Percentiles rank a stretch among this genome's conserved stretches.
phyloP scores from a whole-genome alignment of 2,329 filamentous ascomycete genomes.

The Lachnellula subtilissima region DNA sequence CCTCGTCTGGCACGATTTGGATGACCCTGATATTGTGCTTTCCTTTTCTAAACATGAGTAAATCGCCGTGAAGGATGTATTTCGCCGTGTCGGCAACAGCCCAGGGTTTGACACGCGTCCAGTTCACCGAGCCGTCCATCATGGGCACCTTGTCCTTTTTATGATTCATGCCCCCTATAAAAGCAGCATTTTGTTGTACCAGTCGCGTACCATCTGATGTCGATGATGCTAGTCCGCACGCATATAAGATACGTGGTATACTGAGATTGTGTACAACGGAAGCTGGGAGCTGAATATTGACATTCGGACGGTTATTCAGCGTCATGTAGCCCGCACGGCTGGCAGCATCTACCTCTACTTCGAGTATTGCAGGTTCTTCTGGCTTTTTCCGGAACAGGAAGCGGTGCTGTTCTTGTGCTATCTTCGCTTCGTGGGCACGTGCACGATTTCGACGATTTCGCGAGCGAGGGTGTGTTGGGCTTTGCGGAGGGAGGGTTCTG shows the following conservation, averaged over 20 bases:
- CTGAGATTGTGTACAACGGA: constrained; percentile 50
- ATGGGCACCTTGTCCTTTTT: constrained; percentile 38
- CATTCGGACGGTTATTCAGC: constrained; percentile 44
- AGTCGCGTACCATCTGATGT: constrained; percentile 55
- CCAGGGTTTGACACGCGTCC: constrained; percentile 57
- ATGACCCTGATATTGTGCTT: constrained; percentile 60
- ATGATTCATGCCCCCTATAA: constrained; percentile 52
- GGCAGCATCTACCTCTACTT: constrained; percentile 2
- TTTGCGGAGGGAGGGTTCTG: constrained; percentile 64
- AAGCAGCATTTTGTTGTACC: constrained; percentile 50
- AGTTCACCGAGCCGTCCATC: constrained; percentile 49
- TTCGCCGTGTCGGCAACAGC: constrained; percentile 51
- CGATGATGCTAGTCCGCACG: constrained; percentile 54
- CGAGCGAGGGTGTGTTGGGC: constrained; percentile 80
- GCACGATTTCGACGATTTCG: constrained; percentile 76
- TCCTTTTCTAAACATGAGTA: constrained; percentile 58
- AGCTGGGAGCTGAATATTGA: constrained; percentile 55
- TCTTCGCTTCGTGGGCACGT: constrained; percentile 59
- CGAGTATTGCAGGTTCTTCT: neutral
- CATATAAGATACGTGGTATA: constrained; percentile 55
- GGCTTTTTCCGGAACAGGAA: constrained; percentile 7
- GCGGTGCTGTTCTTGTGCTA: constrained; percentile 53
- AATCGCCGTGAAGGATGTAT: constrained; percentile 54
- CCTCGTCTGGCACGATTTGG: constrained; percentile 53
- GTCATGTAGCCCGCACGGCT: constrained; percentile 15